Conservation (phyloP, 176 grass and related monocot genomes). For the Eragrostis curvula region DNA sequence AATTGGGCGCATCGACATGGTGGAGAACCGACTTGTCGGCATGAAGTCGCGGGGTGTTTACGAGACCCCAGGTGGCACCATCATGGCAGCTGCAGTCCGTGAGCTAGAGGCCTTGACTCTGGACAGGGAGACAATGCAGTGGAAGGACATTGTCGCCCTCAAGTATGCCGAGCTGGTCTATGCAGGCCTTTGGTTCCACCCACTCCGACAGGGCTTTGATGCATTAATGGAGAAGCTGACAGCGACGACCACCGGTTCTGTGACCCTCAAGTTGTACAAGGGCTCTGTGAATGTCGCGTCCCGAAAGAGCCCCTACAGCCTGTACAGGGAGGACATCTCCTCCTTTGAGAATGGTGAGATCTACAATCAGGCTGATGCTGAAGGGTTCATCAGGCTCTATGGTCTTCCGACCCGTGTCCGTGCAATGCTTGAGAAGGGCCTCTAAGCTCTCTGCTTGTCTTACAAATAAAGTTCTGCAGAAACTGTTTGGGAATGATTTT, state of each 20-base stretch:
- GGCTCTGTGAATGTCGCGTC: no score
- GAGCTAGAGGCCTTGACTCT: conserved; percentile 80
- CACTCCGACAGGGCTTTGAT: conserved; percentile 67
- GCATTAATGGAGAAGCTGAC: conserved; percentile 81
- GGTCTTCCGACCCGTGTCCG: conserved; percentile 80
- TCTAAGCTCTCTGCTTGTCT: conserved; percentile 31
- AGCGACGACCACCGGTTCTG: no score
- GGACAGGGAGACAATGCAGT: conserved; percentile 75
- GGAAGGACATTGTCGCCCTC: conserved; percentile 75
- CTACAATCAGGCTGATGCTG: conserved; percentile 78
- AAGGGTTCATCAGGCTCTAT: conserved; percentile 87
- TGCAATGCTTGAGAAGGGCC: conserved; percentile 76
- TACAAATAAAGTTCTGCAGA: not conserved
- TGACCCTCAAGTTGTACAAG: no score
- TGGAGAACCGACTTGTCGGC: conserved; percentile 88
- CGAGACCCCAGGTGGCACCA: conserved; percentile 93
- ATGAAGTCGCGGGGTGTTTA: conserved; percentile 97
- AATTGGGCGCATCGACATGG: conserved; percentile 84
- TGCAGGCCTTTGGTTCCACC: conserved; percentile 84
- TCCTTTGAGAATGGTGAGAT: no score
- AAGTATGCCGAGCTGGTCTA: conserved; percentile 93
- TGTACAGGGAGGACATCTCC: no score
- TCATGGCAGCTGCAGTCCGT: conserved; percentile 69
- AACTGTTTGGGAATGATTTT: not conserved
- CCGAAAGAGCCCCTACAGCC: no score